A percentile compares a stretch with the other conserved stretches of the same genome.
phyloP scores from a whole-genome alignment of 2,329 filamentous ascomycete species.

The Neonectria faginata region DNA sequence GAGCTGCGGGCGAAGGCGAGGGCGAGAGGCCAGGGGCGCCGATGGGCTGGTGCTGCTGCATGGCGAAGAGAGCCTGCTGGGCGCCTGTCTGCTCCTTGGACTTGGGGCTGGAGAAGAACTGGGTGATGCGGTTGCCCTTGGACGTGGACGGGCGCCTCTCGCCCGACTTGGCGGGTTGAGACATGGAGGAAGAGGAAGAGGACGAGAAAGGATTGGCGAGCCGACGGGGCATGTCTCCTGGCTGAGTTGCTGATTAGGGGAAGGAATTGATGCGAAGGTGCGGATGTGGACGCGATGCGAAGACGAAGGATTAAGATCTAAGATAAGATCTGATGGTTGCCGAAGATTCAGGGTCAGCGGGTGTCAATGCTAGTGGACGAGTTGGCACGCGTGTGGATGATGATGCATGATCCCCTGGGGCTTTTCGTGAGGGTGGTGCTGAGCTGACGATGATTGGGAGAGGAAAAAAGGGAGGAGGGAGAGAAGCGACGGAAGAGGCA shows the following conservation, averaged over 20 bases:
- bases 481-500: not conserved
- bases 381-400: slow-evolving; percentile 15
- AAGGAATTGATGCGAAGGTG: slow-evolving; percentile 2
- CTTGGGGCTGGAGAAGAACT: slow-evolving; percentile 86
- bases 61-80: slow-evolving; percentile 75
- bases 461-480: not conserved
- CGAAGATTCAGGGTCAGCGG: slow-evolving; percentile 26
- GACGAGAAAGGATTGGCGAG: slow-evolving; percentile 68
- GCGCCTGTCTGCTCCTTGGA: slow-evolving; percentile 71
- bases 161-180: slow-evolving; percentile 60
- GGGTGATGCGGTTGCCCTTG: slow-evolving; percentile 81
- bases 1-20: slow-evolving; percentile 77
- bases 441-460: not conserved
- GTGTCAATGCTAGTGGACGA: slow-evolving; percentile 20
- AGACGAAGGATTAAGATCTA: not conserved
- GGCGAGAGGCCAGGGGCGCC: slow-evolving; percentile 72
- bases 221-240: slow-evolving; percentile 68
- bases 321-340: slow-evolving; percentile 19
- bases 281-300: slow-evolving; percentile 3
- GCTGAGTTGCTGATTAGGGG: slow-evolving; percentile 29
- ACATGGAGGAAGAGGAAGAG: slow-evolving; percentile 62
- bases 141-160: slow-evolving; percentile 71
- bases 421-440: not conserved
- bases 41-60: slow-evolving; percentile 67
- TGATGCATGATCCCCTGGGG: slow-evolving; percentile 24